Evolutionary conservation across 2,329 filamentous ascomycete species (phyloP), one percentile per base, ranked within the genome.

Genomic region (Capronia epimyces): DNA sequence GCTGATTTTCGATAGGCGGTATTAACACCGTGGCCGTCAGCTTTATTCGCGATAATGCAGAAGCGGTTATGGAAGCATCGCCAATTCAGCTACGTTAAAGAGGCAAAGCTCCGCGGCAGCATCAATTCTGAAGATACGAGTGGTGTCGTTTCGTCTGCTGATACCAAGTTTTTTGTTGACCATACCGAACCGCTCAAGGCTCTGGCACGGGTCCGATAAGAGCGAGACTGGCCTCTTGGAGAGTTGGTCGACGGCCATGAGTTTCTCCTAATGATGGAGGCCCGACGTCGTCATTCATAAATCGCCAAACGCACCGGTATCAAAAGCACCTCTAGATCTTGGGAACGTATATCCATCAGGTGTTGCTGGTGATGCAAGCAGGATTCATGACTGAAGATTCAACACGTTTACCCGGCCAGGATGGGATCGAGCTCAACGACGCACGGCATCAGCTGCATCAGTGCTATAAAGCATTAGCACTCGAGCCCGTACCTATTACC

Each of bases 371-470:
- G n/a, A 31, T 13, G 18, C 32, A 10, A 27, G n/a, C 20, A 43
- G 41, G 16, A 51, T 46, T 29, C 48, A 49, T 10, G 48, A 49
- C n/a, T 52, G 52, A 49, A 55, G 34, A 31, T 57, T 16, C 58
- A 60, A 48, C 56, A 56, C 12, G 31, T 16, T 1, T 57, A 57
- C 32, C 53, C 56, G 20, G 58, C 52, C 12, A 40, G 15, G 10
- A 18, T n/a, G 15, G 21, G 32, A n/a, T 31, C 52, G 9, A 48
- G 36, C 1, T 39, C 49, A 9, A 46, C 56, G 3, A 60, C 58
- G 9, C 59, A 56, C 20, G 58, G 58, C 10, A 55, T 60, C 22
- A 60, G 58, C 39, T 60, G 56, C 7, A 54, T 60, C 15, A 56
- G 58, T 6, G 51, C n/a, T n/a, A n/a, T n/a, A n/a, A n/a, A n/a